These are phyloP conservation scores for Candida mattraensis DNA, from an alignment of 805 yeast species.

Conservation along the genomic window DNA sequence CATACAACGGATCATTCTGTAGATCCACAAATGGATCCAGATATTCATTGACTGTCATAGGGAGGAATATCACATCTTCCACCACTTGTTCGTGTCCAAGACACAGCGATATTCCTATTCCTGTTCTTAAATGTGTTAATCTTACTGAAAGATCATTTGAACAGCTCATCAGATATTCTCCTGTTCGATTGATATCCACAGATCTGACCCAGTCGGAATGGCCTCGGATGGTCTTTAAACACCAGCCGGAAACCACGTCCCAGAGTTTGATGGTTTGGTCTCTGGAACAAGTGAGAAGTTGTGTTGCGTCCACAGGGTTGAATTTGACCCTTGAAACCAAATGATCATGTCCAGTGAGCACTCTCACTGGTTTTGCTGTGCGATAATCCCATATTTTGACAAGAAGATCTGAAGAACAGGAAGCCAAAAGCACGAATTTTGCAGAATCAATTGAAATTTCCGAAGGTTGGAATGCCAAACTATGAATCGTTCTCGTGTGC, in stretches of 20 bases:
- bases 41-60: constrained; percentile 45
- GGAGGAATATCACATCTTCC: constrained; percentile 70
- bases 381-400: constrained; percentile 72
- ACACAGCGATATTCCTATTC: constrained; percentile 65
- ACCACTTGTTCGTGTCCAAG: constrained; percentile 83
- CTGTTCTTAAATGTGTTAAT: constrained; percentile 61
- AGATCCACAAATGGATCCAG: constrained; percentile 44
- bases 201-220: constrained; percentile 90
- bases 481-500: constrained; percentile 70
- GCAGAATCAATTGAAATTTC: constrained; percentile 28
- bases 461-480: constrained; percentile 54
- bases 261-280: constrained; percentile 62
- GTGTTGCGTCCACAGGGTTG: constrained; percentile 44
- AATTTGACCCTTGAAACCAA: constrained; percentile 67
- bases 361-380: constrained; percentile 38
- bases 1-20: constrained; percentile 27
- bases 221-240: constrained; percentile 64
- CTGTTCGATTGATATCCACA: constrained; percentile 48
- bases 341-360: constrained; percentile 85
- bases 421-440: constrained; percentile 39
- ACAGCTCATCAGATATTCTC: constrained; percentile 65
- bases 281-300: constrained; percentile 60
- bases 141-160: constrained; percentile 78
- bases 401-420: constrained; percentile 50
- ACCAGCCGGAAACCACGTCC: constrained; percentile 69